phyloP scores from a whole-genome alignment of 441 rosid species.

The Pelargonium citronellum region DNA sequence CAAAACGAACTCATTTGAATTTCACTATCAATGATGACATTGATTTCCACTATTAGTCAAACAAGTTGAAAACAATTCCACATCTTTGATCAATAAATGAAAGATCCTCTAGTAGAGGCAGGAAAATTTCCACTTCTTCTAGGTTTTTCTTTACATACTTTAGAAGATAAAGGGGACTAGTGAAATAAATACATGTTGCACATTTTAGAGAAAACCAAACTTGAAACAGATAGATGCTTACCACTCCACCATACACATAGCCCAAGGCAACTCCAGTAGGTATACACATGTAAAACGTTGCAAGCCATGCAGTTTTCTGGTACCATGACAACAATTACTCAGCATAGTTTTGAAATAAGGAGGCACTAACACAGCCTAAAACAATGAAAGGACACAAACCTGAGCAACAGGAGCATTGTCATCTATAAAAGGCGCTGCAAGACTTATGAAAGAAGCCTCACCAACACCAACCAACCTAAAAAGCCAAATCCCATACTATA shows the following conservation, averaged over 20 bases:
- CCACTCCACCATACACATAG: conserved; percentile 83
- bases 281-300: conserved; percentile 90
- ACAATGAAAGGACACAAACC: conserved; percentile 36
- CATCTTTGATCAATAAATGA: background rate
- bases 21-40: background rate
- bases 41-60: background rate
- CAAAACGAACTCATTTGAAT: background rate
- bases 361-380: background rate
- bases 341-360: background rate
- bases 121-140: background rate
- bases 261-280: conserved; percentile 89
- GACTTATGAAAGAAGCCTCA: conserved; percentile 96
- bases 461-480: conserved; percentile 96
- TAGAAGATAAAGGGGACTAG: background rate
- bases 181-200: background rate
- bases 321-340: conserved; percentile 21
- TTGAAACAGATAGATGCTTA: conserved; percentile 29
- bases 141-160: background rate
- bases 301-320: conserved; percentile 95
- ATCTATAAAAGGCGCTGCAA: conserved; percentile 94
- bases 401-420: conserved; percentile 78
- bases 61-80: background rate
- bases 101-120: background rate
- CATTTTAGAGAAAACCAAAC: background rate
- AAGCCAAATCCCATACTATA: conserved; percentile 11